Base-by-base conservation (phyloP, 2,329 filamentous ascomycete species). In the Sphaerulina musiva region DNA sequence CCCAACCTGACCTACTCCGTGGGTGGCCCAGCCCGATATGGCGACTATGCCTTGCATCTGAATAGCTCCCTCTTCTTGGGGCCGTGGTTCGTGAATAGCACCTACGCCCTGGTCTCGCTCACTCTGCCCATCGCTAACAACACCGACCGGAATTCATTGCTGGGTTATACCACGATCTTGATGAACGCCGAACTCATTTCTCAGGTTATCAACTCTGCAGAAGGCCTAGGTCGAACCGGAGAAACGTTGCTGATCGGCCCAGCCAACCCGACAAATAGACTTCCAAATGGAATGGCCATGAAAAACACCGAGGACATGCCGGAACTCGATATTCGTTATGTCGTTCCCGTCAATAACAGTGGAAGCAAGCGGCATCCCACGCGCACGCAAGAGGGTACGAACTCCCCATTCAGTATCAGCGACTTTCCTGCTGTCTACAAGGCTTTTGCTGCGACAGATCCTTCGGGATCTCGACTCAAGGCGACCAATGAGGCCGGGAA, bases 101-200 rank as follows among this genome's bases (percentile, higher is more conserved):
- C 82, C 0, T 87, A 86, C 59, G 87, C 87, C 20, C 74, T 96
- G 9, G 69, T 95, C 10, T 95, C 90, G 2, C 75, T 95, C 55
- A 95, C 90, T 0, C 73, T 92, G 12, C 88, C 90, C 0, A 82
- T 96, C 50, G 79, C 87, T 56, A 83, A 86, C 66, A 86, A 84
- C 60, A 76, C 77, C 1, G 78, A 79, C 2, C 68, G 72, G 41
- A 73, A 73, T 3, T 83, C 86, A 58, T 80, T 92, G 0, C 76
- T 95, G 4, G 91, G 89, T 1, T 95, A 89, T 74, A 80, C 95
- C 74, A 95, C 89, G 1, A 74, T 92, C 2, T 76, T 95, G n/a
- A 79, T 87, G 52, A 81, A 87, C 53, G 85, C 85, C 1, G 73
- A 74, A 3, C 77, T 85, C 1, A 74, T 93, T 3, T 73, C 83